Evolutionary conservation across 2,329 filamentous ascomycete species (phyloP), one percentile per base, ranked within the genome.

Genomic region (Neobulgaria alba): DNA sequence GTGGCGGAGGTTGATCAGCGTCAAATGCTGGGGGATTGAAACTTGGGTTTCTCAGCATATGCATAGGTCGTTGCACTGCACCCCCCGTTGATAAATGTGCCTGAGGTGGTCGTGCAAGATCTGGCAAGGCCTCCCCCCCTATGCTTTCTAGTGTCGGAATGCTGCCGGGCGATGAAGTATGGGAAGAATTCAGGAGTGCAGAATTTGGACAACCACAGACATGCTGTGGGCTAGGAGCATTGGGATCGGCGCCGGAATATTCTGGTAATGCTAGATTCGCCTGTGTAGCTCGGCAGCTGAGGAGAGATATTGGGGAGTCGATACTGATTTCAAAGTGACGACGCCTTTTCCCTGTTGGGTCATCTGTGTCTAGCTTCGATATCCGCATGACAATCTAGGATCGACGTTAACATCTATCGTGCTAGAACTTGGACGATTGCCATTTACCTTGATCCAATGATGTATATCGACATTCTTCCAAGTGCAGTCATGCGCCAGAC

Each of bases 301-400:
- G 73, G 47, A 86, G 80, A 54, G 84, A 79, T 60, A 86, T 82
- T 2, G 81, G 81, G 0, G 81, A 85, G 59, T 86, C 81, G 49
- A 86, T 85, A 12, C 81, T 85, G 41, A 86, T 85, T 55, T 86
- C 82, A 50, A 85, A 85, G 55, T 85, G 81, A 29, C 81, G 71
- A 49, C 81, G 71, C 58, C 82, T 84, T 29, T 53, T 57, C 15
- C 54, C 54, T 3, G 62, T 65, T 8, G 80, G 72, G 50, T 84
- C 77, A 21, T 71, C 69, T 35, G 71, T 65, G 52, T 85, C 81
- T 8, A 75, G 67, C 56, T 77, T 79, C n/a, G 80, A 85, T 26
- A 85, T 69, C 21, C 82, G 78, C 69, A 86, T 77, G 37, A 85
- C 77, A 55, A 86, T 82, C 79, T 83, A 18, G 7, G 14, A 9